A percentile compares a stretch with the other conserved stretches of the same genome.
Evolutionary conservation across 306 rosid genomes (phyloP).

Genomic region (Cicer arietinum): DNA sequence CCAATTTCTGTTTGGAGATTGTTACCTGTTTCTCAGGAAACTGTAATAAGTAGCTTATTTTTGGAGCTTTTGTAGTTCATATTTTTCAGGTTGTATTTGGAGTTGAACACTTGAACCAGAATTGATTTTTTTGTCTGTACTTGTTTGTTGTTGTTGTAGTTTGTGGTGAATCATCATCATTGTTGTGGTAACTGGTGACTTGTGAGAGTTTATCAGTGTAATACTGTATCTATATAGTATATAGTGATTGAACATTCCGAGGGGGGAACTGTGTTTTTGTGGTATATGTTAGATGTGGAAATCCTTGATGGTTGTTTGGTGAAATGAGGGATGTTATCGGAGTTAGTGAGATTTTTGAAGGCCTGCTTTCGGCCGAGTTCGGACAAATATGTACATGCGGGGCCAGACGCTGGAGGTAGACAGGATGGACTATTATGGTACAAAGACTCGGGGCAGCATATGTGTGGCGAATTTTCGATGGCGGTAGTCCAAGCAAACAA

Average conservation of each 20-base stretch:
- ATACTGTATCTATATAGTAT: conserved; percentile 14
- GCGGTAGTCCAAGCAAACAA: conserved; percentile 79
- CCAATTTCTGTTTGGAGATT: conserved; percentile 38
- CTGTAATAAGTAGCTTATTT: conserved; percentile 42
- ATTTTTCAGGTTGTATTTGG: conserved; percentile 32
- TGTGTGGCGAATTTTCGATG: conserved; percentile 70
- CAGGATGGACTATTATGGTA: conserved; percentile 77
- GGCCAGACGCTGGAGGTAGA: conserved; percentile 63
- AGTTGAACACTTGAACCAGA: conserved; percentile 11
- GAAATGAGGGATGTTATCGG: conserved; percentile 83
- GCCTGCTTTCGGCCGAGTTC: conserved; percentile 78
- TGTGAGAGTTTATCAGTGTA: conserved; percentile 40
- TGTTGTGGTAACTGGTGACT: conserved; percentile 48
- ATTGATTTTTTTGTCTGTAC: conserved; percentile 40
- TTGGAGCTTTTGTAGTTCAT: conserved; percentile 38
- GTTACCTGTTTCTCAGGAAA: conserved; percentile 33
- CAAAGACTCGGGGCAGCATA: conserved; percentile 70
- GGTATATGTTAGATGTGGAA: conserved; percentile 68
- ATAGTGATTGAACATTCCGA: conserved; percentile 44
- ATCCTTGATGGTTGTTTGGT: conserved; percentile 60
- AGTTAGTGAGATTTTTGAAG: conserved; percentile 65
- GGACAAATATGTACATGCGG: conserved; percentile 43
- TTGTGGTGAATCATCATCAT: conserved; percentile 45
- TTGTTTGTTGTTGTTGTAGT: conserved; percentile 55
- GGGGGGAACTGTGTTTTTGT: conserved; percentile 41